A percentile compares a stretch with the other conserved stretches of the same genome.
phyloP scores from a whole-genome alignment of 2,329 filamentous ascomycete species.

The Pseudocercospora macadamiae region DNA sequence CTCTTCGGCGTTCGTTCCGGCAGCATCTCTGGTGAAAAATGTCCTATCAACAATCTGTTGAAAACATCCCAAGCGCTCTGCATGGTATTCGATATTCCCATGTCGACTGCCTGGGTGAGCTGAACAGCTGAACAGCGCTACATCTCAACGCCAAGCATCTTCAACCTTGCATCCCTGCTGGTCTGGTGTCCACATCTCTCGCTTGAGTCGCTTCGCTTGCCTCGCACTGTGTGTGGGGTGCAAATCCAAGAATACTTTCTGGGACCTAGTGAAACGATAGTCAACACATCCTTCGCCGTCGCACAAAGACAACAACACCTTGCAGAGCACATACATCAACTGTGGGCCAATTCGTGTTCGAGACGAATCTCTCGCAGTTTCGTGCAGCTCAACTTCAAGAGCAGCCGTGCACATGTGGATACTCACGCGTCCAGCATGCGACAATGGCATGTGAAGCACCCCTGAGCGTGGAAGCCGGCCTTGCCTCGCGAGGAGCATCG shows the following conservation, averaged over 20 bases:
- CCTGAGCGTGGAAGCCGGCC: too few species aligned
- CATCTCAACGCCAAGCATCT: not conserved
- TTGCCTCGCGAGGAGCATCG: too few species aligned
- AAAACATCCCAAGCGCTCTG: not conserved
- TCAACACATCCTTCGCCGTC: not conserved
- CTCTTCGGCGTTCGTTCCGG: not conserved
- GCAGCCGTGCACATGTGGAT: not conserved
- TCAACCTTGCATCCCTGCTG: constrained; percentile 1
- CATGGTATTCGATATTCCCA: not conserved
- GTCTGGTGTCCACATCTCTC: not conserved
- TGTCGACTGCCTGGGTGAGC: not conserved
- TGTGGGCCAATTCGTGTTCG: not conserved
- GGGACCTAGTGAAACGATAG: constrained; percentile 4
- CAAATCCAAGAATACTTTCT: constrained; percentile 4
- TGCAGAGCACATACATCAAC: constrained; percentile 1
- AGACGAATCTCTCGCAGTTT: not conserved
- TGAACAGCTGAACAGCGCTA: not conserved
- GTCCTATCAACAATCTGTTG: not conserved
- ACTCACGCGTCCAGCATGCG: not conserved
- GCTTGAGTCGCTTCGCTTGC: not conserved
- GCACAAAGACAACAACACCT: constrained; percentile 2
- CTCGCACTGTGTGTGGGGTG: not conserved
- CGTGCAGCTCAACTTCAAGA: not conserved
- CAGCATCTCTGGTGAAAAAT: not conserved
- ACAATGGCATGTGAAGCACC: not conserved